Evolutionary conservation across 2,329 filamentous ascomycete genomes (phyloP), one percentile per base, ranked within the genome.

Genomic region (Leptographium lundbergii): DNA sequence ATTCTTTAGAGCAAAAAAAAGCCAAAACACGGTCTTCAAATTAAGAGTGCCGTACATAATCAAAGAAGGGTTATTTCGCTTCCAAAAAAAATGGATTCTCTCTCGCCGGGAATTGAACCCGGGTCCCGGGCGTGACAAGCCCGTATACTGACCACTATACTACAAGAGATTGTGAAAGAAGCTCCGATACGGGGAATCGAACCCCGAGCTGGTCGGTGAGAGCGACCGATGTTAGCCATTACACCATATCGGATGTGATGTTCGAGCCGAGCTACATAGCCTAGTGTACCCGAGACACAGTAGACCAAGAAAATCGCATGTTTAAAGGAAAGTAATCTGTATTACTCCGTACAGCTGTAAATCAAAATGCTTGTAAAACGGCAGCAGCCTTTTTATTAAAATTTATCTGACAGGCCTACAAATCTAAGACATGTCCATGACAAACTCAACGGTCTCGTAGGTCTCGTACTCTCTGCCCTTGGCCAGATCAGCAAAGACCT

Each of bases 361-460:
- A n/a, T n/a, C n/a, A n/a, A n/a, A n/a, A n/a, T n/a, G n/a, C n/a
- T n/a, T n/a, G n/a, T n/a, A 29, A 29, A 29, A 29, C 27, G 27
- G 27, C 27, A 29, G 7, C 27, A 29, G 27, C 27, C 27, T 29
- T 4, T 29, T 4, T 29, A 29, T 34, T 34, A 34, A 6, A 34
- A 7, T 34, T 2, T 34, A 34, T 7, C 32, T 9, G 32, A 34
- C 6, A 17, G 4, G 13, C 6, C 17, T 7, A n/a, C 11, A 50
- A 1, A 50, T 50, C 29, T 63, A 62, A 22, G 52, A 54, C 52
- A 54, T 54, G 14, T 54, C 52, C 52, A 54, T 54, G n/a, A 36
- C n/a, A 36, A 54, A 54, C 22, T 19, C 14, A 6, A n/a, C 52
- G 32, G 52, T 54, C 29, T 54, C 52, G 52, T 54, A 54, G 3